phyloP scores from a whole-genome alignment of 192 early-diverging fungal species.

The Gonapodya prolifera region DNA sequence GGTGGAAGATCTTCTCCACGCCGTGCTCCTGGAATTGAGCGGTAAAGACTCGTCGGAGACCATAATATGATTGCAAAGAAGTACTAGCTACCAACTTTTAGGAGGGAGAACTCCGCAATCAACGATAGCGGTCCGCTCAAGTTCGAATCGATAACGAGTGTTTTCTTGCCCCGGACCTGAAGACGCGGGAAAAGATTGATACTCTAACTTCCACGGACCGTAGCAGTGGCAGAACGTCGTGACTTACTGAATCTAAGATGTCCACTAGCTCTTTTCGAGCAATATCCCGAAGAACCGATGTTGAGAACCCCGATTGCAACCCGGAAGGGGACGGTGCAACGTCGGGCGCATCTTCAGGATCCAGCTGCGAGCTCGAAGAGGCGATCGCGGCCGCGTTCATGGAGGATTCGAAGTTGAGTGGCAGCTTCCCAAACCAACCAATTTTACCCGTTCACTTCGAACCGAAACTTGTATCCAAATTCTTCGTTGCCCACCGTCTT shows the following conservation, averaged over 20 bases:
- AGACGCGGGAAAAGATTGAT: neutral
- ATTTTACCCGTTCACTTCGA: too few relatives aligned
- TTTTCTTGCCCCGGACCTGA: slow-evolving; percentile 80
- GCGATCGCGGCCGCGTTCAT: too few relatives aligned
- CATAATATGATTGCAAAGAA: neutral
- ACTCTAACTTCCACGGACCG: neutral
- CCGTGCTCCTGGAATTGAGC: slow-evolving; percentile 65
- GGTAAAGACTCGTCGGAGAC: neutral
- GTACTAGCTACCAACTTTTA: slow-evolving; percentile 43
- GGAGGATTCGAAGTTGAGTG: too few relatives aligned
- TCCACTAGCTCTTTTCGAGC: slow-evolving; percentile 50
- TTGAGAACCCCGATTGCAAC: too few relatives aligned
- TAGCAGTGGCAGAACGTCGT: neutral
- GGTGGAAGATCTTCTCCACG: slow-evolving; percentile 84
- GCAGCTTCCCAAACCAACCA: too few relatives aligned
- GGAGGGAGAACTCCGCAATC: slow-evolving; percentile 72
- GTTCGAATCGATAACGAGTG: slow-evolving; percentile 73
- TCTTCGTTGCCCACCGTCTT: too few relatives aligned
- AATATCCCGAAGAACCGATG: slow-evolving; percentile 46
- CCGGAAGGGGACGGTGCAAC: too few relatives aligned
- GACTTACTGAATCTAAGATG: slow-evolving; percentile 60
- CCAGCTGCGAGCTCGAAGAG: too few relatives aligned
- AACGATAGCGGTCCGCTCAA: slow-evolving; percentile 72
- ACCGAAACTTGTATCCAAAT: too few relatives aligned
- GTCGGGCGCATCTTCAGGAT: too few relatives aligned